These are phyloP conservation scores for Cyberlindnera mrakii DNA, from an alignment of 805 yeast species.

Conservation along the genomic window DNA sequence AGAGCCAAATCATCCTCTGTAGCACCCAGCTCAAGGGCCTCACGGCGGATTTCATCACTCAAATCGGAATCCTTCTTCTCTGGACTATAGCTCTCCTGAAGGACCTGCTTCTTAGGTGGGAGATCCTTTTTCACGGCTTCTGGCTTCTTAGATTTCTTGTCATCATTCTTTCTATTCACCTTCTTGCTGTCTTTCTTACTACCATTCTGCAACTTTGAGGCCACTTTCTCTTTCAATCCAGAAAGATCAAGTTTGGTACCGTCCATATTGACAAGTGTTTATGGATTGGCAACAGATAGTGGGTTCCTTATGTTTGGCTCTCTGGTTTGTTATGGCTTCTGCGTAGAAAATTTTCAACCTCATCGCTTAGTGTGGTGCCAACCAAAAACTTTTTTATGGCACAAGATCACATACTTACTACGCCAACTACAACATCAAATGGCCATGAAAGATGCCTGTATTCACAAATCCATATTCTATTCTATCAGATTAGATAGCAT, in stretches of 20 bases:
- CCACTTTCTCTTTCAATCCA: constrained; percentile 60
- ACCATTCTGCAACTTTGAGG: constrained; percentile 38
- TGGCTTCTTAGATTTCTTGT: constrained; percentile 6
- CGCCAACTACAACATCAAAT: constrained; percentile 25
- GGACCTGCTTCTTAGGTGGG: too few species aligned
- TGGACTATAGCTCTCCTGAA: constrained; percentile 3
- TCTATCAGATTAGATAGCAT: constrained; percentile 54
- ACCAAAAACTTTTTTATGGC: constrained; percentile 1
- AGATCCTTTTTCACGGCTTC: background rate
- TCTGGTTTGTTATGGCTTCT: background rate
- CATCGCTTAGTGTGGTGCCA: constrained; percentile 12
- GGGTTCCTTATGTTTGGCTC: too few species aligned
- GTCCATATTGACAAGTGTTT: constrained; percentile 13
- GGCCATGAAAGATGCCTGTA: constrained; percentile 11
- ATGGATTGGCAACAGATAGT: too few species aligned
- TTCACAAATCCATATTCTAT: constrained; percentile 8
- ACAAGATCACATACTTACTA: background rate
- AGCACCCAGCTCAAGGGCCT: constrained; percentile 80
- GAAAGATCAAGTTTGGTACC: constrained; percentile 29
- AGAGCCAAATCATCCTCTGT: constrained; percentile 73
- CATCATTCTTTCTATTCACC: constrained; percentile 7
- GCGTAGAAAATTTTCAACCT: constrained; percentile 12
- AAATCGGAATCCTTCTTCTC: constrained; percentile 8
- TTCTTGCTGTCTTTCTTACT: constrained; percentile 19
- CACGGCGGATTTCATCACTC: constrained; percentile 45